These are phyloP conservation scores for Prunus mongolica DNA, from an alignment of 306 rosid species.

Conservation along the genomic window DNA sequence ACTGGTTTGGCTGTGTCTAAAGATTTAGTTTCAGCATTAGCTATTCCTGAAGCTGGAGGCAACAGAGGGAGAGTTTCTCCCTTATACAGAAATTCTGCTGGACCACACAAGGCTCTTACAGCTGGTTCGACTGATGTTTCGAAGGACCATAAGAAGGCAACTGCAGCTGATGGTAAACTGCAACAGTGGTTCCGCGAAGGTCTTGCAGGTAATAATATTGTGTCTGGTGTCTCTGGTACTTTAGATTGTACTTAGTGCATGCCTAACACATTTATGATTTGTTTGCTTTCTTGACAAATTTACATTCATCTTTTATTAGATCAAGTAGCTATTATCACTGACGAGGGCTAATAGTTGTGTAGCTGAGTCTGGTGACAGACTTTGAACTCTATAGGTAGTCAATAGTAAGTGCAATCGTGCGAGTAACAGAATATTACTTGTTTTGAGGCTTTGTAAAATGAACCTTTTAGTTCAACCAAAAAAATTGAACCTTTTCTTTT, in stretches of 20 bases:
- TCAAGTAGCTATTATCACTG: background rate
- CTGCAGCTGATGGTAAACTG: conserved; percentile 75
- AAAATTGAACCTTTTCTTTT: background rate
- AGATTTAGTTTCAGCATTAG: conserved; percentile 59
- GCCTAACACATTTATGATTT: background rate
- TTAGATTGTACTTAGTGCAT: conserved; percentile 6
- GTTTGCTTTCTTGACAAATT: background rate
- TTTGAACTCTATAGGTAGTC: background rate
- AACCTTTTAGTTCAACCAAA: background rate
- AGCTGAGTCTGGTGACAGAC: background rate
- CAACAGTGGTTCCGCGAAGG: conserved; percentile 99
- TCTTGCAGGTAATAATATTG: conserved; percentile 59
- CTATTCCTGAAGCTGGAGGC: conserved; percentile 66
- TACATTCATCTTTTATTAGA: background rate
- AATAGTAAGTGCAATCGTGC: background rate
- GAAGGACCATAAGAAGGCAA: conserved; percentile 57
- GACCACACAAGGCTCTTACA: conserved; percentile 64
- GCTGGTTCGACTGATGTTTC: conserved; percentile 49
- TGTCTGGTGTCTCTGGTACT: background rate
- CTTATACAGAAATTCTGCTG: conserved; percentile 42
- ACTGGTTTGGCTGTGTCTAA: conserved; percentile 61
- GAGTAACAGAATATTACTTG: background rate
- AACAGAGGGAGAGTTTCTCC: conserved; percentile 57
- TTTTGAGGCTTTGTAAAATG: background rate
- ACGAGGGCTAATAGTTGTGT: background rate